A percentile compares a stretch with the other conserved stretches of the same genome.
These are phyloP conservation scores for Ganoderma multipileum DNA, from an alignment of 1,284 basidiomycete genomes.

Conservation along the genomic window DNA sequence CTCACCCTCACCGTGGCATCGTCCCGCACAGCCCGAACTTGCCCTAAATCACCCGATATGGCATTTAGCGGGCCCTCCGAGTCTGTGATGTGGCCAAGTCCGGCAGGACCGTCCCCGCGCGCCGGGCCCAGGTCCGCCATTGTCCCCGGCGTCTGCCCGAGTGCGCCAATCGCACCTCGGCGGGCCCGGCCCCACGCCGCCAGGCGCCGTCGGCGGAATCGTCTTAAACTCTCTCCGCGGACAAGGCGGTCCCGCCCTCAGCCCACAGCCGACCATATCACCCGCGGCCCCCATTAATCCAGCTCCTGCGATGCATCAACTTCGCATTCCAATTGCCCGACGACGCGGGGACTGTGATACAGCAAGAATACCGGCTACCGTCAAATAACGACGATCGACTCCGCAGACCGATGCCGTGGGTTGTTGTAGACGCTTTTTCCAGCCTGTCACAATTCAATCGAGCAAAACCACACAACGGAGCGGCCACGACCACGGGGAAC, in stretches of 20 bases:
- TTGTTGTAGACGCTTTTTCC: constrained; percentile 91
- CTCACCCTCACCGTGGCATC: constrained; percentile 28
- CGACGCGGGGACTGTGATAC: constrained; percentile 24
- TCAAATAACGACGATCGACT: constrained; percentile 67
- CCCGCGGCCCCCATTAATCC: constrained; percentile 14
- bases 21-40: constrained; percentile 32
- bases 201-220: constrained; percentile 24
- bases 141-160: constrained; percentile 19
- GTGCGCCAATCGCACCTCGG: constrained; percentile 12
- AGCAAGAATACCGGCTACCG: constrained; percentile 36
- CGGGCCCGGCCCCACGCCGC: constrained; percentile 13
- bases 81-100: constrained; percentile 20
- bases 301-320: constrained; percentile 32
- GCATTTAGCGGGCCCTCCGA: constrained; percentile 28
- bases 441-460: constrained; percentile 49
- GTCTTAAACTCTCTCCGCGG: constrained; percentile 26
- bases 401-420: constrained; percentile 76
- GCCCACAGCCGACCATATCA: constrained; percentile 12
- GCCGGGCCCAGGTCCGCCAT: constrained; percentile 22
- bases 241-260: constrained; percentile 11
- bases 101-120: constrained; percentile 23
- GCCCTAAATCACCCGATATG: constrained; percentile 30
- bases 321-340: constrained; percentile 33
- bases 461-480: constrained; percentile 31
- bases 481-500: constrained; percentile 23